Evolutionary conservation across 768 basidiomycete species (phyloP).

Genomic region (Trametes cinnabarina): DNA sequence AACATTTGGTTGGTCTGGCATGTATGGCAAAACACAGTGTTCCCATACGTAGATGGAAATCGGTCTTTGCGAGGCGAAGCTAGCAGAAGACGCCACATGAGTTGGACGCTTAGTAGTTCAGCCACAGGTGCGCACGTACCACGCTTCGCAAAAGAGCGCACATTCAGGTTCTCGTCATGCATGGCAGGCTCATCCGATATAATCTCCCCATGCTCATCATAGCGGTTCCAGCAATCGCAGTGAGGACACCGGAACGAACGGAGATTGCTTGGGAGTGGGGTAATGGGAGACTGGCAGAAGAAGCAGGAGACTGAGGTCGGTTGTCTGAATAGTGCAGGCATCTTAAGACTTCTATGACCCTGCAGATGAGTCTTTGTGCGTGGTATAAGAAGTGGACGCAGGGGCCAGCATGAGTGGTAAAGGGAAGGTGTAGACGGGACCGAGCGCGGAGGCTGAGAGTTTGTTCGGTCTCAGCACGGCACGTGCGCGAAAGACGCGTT

Average conservation of each 20-base stretch:
- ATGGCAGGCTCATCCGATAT: slow-evolving; percentile 85
- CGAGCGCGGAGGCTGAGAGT: neutral
- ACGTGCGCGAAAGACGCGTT: slow-evolving; percentile 22
- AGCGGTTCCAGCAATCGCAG: slow-evolving; percentile 76
- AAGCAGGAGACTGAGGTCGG: slow-evolving; percentile 57
- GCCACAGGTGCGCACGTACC: slow-evolving; percentile 41
- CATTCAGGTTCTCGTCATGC: slow-evolving; percentile 76
- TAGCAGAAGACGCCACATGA: slow-evolving; percentile 26
- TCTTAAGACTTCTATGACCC: slow-evolving; percentile 1
- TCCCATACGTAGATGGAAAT: slow-evolving; percentile 58
- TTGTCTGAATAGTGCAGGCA: slow-evolving; percentile 50
- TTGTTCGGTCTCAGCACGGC: slow-evolving; percentile 5
- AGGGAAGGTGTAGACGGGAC: neutral
- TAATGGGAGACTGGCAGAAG: slow-evolving; percentile 58
- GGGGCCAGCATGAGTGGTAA: slow-evolving; percentile 3
- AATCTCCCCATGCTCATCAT: slow-evolving; percentile 70
- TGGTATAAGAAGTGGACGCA: neutral
- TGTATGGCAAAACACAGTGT: slow-evolving; percentile 74
- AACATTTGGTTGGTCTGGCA: slow-evolving; percentile 94
- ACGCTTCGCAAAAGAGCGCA: slow-evolving; percentile 65
- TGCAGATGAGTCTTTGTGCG: neutral
- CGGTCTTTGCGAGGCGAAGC: slow-evolving; percentile 70
- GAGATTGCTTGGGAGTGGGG: slow-evolving; percentile 44
- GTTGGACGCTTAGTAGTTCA: neutral
- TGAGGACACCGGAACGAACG: slow-evolving; percentile 62